These are phyloP conservation scores for Pseudozyma sp. DNA, from an alignment of 1,284 basidiomycete genomes.

Conservation along the genomic window DNA sequence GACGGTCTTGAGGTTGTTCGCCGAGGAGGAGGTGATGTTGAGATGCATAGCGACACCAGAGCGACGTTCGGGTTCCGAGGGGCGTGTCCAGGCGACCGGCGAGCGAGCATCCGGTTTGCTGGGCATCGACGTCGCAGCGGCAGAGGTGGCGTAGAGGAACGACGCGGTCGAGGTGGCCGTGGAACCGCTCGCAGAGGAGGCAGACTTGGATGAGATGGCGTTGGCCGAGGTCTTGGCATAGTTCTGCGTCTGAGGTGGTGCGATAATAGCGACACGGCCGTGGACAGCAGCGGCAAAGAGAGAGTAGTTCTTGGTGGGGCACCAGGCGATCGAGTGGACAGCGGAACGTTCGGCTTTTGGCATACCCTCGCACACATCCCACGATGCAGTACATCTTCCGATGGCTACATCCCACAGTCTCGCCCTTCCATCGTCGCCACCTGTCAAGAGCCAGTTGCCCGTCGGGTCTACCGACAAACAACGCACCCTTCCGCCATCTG, in stretches of 20 bases:
- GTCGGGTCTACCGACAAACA: constrained; percentile 85
- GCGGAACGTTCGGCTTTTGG: constrained; percentile 65
- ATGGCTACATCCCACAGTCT: constrained; percentile 94
- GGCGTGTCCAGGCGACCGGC: constrained; percentile 72
- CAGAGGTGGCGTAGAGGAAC: constrained; percentile 58
- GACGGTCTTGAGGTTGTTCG: constrained; percentile 85
- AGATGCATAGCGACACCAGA: constrained; percentile 71
- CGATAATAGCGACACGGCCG: constrained; percentile 80
- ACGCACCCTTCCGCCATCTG: constrained; percentile 76
- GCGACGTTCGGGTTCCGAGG: constrained; percentile 71
- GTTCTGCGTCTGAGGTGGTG: constrained; percentile 74
- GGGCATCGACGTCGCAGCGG: constrained; percentile 45
- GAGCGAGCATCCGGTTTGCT: constrained; percentile 42
- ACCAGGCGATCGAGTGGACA: constrained; percentile 91
- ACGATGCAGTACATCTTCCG: constrained; percentile 87
- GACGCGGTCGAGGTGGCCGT: constrained; percentile 51
- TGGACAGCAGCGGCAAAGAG: constrained; percentile 79
- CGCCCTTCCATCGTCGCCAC: constrained; percentile 88
- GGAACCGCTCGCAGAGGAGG: constrained; percentile 62
- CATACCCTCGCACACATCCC: constrained; percentile 75
- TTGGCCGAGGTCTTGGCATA: constrained; percentile 70
- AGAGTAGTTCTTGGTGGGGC: constrained; percentile 83
- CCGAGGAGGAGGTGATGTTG: constrained; percentile 64
- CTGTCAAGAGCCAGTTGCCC: constrained; percentile 90
- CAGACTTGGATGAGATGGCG: constrained; percentile 65